Evolutionary conservation across 208 protist genomes (phyloP).

Genomic region (Herpetomonas muscarum): DNA sequence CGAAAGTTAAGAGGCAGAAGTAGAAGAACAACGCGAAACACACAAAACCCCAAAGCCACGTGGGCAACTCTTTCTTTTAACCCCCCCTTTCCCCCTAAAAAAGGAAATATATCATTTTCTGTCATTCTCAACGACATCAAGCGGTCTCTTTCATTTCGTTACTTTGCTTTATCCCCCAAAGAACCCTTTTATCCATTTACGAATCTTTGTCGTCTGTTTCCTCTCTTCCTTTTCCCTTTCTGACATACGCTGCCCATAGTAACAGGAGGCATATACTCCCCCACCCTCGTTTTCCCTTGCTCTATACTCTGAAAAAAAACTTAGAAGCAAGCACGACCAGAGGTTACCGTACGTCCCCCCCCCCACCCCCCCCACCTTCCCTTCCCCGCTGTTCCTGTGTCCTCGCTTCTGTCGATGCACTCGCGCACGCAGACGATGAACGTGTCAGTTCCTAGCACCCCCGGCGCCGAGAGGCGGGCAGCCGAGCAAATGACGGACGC

Average conservation of each 20-base stretch:
- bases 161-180: neutral
- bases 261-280: neutral
- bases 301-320: neutral
- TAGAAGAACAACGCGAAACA: neutral
- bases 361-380: no score
- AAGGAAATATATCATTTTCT: constrained; percentile 2
- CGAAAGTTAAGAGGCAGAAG: neutral
- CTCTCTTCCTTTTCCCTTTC: neutral
- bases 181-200: constrained; percentile 2
- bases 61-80: constrained; percentile 1
- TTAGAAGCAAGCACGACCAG: no score
- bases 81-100: constrained; percentile 3
- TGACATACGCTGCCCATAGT: neutral
- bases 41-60: neutral
- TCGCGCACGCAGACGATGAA: neutral
- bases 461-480: constrained; percentile 8
- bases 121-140: no score
- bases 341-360: no score
- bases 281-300: neutral
- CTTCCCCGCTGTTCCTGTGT: no score
- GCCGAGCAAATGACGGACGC: constrained; percentile 53
- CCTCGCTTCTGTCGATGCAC: neutral
- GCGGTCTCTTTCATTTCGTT: neutral
- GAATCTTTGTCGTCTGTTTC: neutral
- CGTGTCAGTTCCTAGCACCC: constrained; percentile 14